Evolutionary conservation across 805 yeast genomes (phyloP).

Genomic region (Candida tallmaniae): DNA sequence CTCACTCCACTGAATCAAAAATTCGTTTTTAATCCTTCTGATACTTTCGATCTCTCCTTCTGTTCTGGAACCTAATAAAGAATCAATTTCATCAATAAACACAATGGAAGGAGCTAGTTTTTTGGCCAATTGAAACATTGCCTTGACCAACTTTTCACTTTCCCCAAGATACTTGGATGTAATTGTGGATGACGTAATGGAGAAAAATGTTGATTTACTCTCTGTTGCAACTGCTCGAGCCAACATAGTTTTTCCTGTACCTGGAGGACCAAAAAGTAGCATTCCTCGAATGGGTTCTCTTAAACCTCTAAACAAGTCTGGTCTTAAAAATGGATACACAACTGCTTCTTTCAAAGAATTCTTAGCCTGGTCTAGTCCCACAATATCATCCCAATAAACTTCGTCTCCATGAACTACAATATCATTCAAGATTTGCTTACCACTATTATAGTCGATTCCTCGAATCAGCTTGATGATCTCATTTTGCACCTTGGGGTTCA

Average conservation of each 20-base stretch:
- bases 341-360: slow-evolving; percentile 88
- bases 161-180: slow-evolving; percentile 89
- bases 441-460: slow-evolving; percentile 78
- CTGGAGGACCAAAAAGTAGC: slow-evolving; percentile 96
- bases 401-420: slow-evolving; percentile 87
- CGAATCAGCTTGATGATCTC: slow-evolving; percentile 41
- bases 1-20: slow-evolving; percentile 92
- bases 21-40: slow-evolving; percentile 87
- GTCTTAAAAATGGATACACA: slow-evolving; percentile 91
- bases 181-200: slow-evolving; percentile 79
- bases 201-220: slow-evolving; percentile 86
- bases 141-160: slow-evolving; percentile 87
- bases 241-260: slow-evolving; percentile 98
- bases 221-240: slow-evolving; percentile 97
- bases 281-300: slow-evolving; percentile 96
- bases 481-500: slow-evolving; percentile 27
- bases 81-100: slow-evolving; percentile 94
- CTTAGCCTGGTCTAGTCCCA: slow-evolving; percentile 88
- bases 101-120: slow-evolving; percentile 89
- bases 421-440: slow-evolving; percentile 80
- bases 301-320: slow-evolving; percentile 85
- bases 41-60: slow-evolving; percentile 84
- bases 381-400: slow-evolving; percentile 92
- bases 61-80: slow-evolving; percentile 72
- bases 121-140: slow-evolving; percentile 79